These are phyloP conservation scores for Solanum pimpinellifolium DNA, from an alignment of 257 asterid genomes.

Conservation along the genomic window DNA sequence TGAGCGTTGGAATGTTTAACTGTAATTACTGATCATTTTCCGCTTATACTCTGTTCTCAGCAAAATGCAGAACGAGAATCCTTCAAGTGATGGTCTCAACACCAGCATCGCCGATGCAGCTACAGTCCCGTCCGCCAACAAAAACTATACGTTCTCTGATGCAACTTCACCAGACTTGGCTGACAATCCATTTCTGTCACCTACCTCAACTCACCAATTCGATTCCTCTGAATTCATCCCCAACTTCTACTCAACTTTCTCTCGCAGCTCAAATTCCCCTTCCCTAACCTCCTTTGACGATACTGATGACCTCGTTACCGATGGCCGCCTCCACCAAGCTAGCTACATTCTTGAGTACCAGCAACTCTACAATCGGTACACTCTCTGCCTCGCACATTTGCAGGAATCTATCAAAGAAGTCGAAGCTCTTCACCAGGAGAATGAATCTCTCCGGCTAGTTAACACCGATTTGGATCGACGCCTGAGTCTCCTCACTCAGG, in stretches of 20 bases:
- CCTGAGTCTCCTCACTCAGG: slow-evolving; percentile 31
- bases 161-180: slow-evolving; percentile 18
- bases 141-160: not conserved
- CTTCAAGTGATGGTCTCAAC: slow-evolving; percentile 1
- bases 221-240: slow-evolving; percentile 17
- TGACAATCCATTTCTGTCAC: slow-evolving; percentile 33
- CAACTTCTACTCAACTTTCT: slow-evolving; percentile 35
- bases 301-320: slow-evolving; percentile 15
- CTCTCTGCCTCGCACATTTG: slow-evolving; percentile 42
- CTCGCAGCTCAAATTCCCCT: slow-evolving; percentile 28
- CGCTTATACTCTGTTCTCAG: not conserved
- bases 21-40: not conserved
- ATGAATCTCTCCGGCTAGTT: slow-evolving; percentile 41
- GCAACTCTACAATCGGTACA: slow-evolving; percentile 68
- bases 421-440: slow-evolving; percentile 50
- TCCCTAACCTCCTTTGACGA: slow-evolving; percentile 38
- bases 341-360: slow-evolving; percentile 53
- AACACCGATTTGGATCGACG: slow-evolving; percentile 67
- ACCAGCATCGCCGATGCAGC: not conserved
- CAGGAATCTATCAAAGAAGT: slow-evolving; percentile 46
- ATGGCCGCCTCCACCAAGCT: slow-evolving; percentile 26
- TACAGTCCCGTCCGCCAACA: not conserved
- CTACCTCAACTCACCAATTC: slow-evolving; percentile 25
- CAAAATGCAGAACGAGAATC: slow-evolving; percentile 35
- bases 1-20: not conserved